These are phyloP conservation scores for Suhomyces chickasaworum DNA, from an alignment of 1,139 yeast species.

Conservation along the genomic window DNA sequence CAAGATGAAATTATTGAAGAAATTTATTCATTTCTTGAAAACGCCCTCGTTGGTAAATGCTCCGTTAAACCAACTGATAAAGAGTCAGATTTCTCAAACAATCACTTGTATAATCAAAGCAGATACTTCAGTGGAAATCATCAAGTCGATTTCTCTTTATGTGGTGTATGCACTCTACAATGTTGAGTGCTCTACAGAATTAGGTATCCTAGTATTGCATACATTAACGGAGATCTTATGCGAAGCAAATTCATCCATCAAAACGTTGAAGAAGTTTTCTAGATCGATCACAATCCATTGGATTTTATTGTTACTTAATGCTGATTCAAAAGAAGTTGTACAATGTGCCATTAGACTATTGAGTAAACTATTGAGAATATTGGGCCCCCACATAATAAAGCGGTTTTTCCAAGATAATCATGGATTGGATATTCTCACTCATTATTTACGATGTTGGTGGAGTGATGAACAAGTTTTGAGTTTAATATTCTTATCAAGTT, in stretches of 20 bases:
- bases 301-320: conserved; percentile 57
- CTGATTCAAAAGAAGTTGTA: conserved; percentile 40
- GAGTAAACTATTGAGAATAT: conserved; percentile 47
- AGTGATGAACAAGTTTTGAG: conserved; percentile 37
- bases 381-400: conserved; percentile 50
- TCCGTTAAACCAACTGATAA: conserved; percentile 16
- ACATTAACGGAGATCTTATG: conserved; percentile 36
- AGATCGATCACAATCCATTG: conserved; percentile 66
- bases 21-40: conserved; percentile 55
- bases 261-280: conserved; percentile 49
- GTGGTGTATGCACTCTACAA: conserved; percentile 40
- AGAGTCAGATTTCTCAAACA: conserved; percentile 24
- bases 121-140: conserved; percentile 44
- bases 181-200: conserved; percentile 28
- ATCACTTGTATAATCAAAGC: conserved; percentile 27
- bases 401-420: conserved; percentile 53
- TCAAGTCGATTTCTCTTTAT: conserved; percentile 37
- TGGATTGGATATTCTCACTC: conserved; percentile 58
- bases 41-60: conserved; percentile 22
- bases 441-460: conserved; percentile 51
- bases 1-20: conserved; percentile 55
- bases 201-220: conserved; percentile 33
- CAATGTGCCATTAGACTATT: conserved; percentile 52
- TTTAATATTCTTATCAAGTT: conserved; percentile 40
- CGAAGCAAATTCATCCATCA: conserved; percentile 35